phyloP scores from a whole-genome alignment of 805 yeast species.

The Vanderwaltozyma polyspora region DNA sequence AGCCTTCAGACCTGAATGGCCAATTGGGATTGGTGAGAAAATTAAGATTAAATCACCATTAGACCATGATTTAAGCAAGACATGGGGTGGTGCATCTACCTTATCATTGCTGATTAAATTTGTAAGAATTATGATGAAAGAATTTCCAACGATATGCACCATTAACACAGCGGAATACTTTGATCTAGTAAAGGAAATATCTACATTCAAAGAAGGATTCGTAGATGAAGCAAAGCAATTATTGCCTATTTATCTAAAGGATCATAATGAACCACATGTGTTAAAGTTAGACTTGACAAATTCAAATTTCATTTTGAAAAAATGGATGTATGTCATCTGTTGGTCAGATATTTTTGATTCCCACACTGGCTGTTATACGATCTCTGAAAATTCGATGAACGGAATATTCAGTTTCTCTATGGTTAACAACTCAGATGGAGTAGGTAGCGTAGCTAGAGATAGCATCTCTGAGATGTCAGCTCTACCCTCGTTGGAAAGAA shows the following conservation, averaged over 20 bases:
- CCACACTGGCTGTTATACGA: conserved; percentile 11
- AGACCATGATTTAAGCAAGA: conserved; percentile 6
- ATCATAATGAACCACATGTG: conserved; percentile 4
- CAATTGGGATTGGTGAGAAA: conserved; percentile 18
- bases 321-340: conserved; percentile 17
- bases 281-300: conserved; percentile 8
- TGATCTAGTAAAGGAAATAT: conserved; percentile 10
- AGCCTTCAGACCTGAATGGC: conserved; percentile 18
- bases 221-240: conserved; percentile 2
- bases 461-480: conserved; percentile 2
- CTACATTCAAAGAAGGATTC: conserved; percentile 10
- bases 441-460: conserved; percentile 4
- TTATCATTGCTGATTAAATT: conserved; percentile 13
- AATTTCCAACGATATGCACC: conserved; percentile 18
- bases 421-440: not conserved
- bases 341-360: conserved; percentile 24
- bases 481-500: not conserved
- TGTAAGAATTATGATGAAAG: conserved; percentile 10
- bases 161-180: conserved; percentile 18
- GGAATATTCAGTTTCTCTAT: conserved; percentile 1
- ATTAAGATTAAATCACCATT: conserved; percentile 15
- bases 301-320: conserved; percentile 7
- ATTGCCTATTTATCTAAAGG: conserved; percentile 10
- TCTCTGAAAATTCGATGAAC: conserved; percentile 2
- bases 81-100: conserved; percentile 20